Conservation (phyloP, 148 eudicot species). For the Vaccinium macrocarpon region DNA sequence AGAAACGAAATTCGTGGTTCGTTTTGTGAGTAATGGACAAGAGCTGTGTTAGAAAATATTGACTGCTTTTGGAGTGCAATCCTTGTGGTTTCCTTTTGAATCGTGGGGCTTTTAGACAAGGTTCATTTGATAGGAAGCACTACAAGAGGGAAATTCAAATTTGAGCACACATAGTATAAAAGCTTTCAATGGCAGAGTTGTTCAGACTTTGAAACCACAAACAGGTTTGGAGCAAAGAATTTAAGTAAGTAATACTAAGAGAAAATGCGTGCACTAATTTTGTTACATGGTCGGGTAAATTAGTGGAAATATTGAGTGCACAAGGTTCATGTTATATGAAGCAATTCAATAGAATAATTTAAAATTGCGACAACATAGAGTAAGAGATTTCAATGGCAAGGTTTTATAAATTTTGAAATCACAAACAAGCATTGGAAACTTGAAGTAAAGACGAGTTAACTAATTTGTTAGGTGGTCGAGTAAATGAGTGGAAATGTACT, state of each 20-base stretch:
- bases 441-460: not conserved
- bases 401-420: not conserved
- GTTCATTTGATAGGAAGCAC: not conserved
- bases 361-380: not conserved
- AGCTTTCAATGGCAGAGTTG: too few relatives aligned
- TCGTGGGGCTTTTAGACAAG: not conserved
- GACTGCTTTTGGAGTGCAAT: not conserved
- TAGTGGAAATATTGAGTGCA: too few relatives aligned
- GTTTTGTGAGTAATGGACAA: not conserved
- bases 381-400: not conserved
- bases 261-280: too few relatives aligned
- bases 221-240: not conserved
- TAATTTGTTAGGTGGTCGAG: not conserved
- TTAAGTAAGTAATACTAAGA: too few relatives aligned
- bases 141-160: not conserved
- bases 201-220: not conserved
- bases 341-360: not conserved
- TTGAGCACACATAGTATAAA: not conserved
- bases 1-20: not conserved
- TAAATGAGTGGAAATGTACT: not conserved
- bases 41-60: not conserved
- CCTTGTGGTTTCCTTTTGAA: not conserved
- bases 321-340: not conserved
- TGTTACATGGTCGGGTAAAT: too few relatives aligned
- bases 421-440: constrained; percentile 1